Conservation (phyloP, 345 rosid genomes). For the Viola odorata region DNA sequence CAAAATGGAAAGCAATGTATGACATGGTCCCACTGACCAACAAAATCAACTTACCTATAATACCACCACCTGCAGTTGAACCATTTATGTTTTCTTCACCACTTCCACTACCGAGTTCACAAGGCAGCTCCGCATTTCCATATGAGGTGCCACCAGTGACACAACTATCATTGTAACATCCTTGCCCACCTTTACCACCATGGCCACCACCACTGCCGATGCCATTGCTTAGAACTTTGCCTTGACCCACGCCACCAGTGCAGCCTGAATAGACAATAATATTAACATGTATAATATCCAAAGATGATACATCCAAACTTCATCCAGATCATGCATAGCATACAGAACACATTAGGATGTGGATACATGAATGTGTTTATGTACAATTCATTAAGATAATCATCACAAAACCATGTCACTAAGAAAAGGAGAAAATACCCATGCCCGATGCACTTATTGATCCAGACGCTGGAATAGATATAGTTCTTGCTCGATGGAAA, state of each 20-base stretch:
- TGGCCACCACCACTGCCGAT: slow-evolving; percentile 95
- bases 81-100: slow-evolving; percentile 56
- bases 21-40: not conserved
- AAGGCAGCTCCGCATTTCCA: slow-evolving; percentile 81
- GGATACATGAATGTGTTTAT: not conserved
- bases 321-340: not conserved
- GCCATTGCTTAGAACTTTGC: slow-evolving; percentile 59
- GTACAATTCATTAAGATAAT: not conserved
- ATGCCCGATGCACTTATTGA: slow-evolving; percentile 69
- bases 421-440: slow-evolving; percentile 45
- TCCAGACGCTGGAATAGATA: slow-evolving; percentile 72
- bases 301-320: slow-evolving; percentile 11
- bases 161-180: slow-evolving; percentile 57
- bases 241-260: slow-evolving; percentile 85
- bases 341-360: not conserved
- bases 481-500: slow-evolving; percentile 86
- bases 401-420: not conserved
- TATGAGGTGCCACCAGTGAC: slow-evolving; percentile 76
- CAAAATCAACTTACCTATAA: slow-evolving; percentile 53
- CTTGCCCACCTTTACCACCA: slow-evolving; percentile 92
- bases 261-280: slow-evolving; percentile 60
- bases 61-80: slow-evolving; percentile 90
- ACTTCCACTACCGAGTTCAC: slow-evolving; percentile 99
- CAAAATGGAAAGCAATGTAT: not conserved
- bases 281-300: slow-evolving; percentile 5